These are phyloP conservation scores for Nigrospora osmanthi DNA, from an alignment of 2,329 filamentous ascomycete species.

Conservation along the genomic window DNA sequence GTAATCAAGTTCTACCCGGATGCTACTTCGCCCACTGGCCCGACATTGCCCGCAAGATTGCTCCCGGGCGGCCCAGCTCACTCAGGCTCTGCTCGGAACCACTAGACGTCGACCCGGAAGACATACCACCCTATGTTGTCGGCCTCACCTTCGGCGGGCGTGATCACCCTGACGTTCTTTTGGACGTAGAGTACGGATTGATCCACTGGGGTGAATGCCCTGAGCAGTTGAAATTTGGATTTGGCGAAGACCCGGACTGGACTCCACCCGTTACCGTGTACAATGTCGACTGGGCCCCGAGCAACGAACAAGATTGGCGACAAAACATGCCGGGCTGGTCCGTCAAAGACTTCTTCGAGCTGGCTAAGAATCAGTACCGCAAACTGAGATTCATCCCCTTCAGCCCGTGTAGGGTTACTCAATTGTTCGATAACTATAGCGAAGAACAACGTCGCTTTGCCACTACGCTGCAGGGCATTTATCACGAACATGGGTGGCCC, in stretches of 20 bases:
- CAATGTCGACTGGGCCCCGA: conserved; percentile 8
- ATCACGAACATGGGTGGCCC: neutral
- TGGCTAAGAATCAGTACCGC: neutral
- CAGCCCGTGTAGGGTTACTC: neutral
- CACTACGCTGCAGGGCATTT: neutral
- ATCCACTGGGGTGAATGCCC: conserved; percentile 1
- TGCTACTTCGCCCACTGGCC: conserved; percentile 1
- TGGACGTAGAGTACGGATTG: neutral
- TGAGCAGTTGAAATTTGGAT: neutral
- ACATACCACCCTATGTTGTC: conserved; percentile 1
- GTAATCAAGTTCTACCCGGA: neutral
- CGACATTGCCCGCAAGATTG: too few relatives aligned
- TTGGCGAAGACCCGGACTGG: conserved; percentile 6
- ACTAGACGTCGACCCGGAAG: neutral
- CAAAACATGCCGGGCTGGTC: neutral
- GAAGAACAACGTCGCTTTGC: neutral
- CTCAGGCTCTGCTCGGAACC: neutral
- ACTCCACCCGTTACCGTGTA: conserved; percentile 43
- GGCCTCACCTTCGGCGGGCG: neutral
- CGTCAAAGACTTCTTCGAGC: neutral
- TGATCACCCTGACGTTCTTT: neutral
- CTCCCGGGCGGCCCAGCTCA: too few relatives aligned
- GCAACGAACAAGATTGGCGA: neutral
- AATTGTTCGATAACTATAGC: neutral
- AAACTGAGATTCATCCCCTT: neutral